phyloP scores from a whole-genome alignment of 192 early-diverging fungal genomes.

The Rhizophagus clarus region DNA sequence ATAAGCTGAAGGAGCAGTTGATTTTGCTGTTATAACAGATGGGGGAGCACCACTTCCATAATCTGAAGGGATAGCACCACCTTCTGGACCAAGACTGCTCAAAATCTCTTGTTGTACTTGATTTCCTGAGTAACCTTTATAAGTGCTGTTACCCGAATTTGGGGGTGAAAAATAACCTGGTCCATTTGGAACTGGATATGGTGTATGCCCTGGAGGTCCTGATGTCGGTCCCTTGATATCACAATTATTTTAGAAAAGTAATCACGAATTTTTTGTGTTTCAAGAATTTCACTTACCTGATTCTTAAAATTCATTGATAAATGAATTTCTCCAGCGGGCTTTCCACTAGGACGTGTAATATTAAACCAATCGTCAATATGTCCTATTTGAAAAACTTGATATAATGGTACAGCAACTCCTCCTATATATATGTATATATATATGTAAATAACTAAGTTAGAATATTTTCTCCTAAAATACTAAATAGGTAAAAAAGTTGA shows the following conservation, averaged over 20 bases:
- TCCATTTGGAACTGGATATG: not conserved
- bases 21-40: not conserved
- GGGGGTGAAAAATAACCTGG: not conserved
- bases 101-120: not conserved
- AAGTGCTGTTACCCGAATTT: not conserved
- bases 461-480: not conserved
- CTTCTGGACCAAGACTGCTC: not conserved
- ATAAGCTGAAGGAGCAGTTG: not conserved
- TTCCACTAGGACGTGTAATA: conserved; percentile 10
- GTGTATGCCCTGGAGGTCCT: not conserved
- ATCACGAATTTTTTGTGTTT: not conserved
- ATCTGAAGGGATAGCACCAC: not conserved
- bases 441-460: not conserved
- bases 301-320: not conserved
- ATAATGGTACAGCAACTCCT: not conserved
- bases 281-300: not conserved
- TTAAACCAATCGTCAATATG: conserved; percentile 7
- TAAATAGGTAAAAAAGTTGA: not conserved
- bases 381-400: not conserved
- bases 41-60: not conserved
- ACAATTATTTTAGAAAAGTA: not conserved
- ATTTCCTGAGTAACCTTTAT: not conserved
- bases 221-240: not conserved
- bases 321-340: conserved; percentile 9
- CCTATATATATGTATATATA: not conserved